Percentiles rank a stretch among this genome's conserved stretches.
These are phyloP conservation scores for Elsinoe arachidis DNA, from an alignment of 2,329 filamentous ascomycete species.

Conservation along the genomic window DNA sequence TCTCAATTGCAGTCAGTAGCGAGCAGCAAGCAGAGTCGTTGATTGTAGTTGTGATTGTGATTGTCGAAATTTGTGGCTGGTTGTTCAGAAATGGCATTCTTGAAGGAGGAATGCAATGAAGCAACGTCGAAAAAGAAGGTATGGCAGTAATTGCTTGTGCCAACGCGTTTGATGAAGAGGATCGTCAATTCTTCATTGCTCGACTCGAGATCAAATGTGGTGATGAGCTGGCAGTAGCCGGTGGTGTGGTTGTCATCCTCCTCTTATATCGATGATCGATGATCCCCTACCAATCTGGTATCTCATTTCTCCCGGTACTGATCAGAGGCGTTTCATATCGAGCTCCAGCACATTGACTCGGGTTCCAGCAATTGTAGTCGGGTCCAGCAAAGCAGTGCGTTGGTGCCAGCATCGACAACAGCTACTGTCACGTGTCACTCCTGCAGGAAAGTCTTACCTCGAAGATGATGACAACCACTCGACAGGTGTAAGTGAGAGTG, in stretches of 20 bases:
- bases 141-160: slow-evolving; percentile 16
- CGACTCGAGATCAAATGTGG: background rate
- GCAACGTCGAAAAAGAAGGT: slow-evolving; percentile 15
- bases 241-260: background rate
- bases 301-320: background rate
- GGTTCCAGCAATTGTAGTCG: background rate
- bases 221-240: background rate
- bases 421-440: background rate
- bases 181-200: background rate
- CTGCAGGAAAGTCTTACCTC: slow-evolving; percentile 21
- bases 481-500: slow-evolving; percentile 21
- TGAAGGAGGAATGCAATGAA: background rate
- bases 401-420: background rate
- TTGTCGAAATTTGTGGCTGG: slow-evolving; percentile 7
- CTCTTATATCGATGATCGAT: background rate
- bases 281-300: background rate
- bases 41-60: background rate
- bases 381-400: background rate
- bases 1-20: background rate
- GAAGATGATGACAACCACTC: slow-evolving; percentile 18
- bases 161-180: slow-evolving; percentile 10
- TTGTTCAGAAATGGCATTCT: slow-evolving; percentile 4
- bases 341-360: background rate
- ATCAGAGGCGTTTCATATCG: background rate
- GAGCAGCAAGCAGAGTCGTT: background rate